Conservation (phyloP, 2,329 filamentous ascomycete genomes). For the Cordyceps tenuipes region DNA sequence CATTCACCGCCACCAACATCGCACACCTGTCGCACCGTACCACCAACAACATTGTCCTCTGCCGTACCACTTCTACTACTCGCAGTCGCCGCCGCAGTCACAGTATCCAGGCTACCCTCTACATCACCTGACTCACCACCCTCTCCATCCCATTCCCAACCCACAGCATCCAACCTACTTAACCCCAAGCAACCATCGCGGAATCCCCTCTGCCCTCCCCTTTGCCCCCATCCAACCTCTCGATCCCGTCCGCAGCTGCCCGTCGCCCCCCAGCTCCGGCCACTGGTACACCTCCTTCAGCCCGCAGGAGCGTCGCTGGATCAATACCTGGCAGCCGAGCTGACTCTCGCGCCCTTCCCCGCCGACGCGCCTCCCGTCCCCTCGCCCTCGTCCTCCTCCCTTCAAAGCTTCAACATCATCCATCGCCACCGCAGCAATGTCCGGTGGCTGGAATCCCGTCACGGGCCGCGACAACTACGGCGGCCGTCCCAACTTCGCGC, state of each 20-base stretch:
- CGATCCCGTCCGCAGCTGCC: constrained; percentile 11
- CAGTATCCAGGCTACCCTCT: neutral
- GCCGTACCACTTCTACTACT: constrained; percentile 1
- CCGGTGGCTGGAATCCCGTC: constrained; percentile 33
- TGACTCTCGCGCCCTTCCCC: constrained; percentile 11
- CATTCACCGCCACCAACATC: neutral
- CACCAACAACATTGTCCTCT: neutral
- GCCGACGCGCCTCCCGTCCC: too few relatives aligned
- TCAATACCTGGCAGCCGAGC: constrained; percentile 29
- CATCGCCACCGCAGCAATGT: constrained; percentile 20
- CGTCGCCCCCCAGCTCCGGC: constrained; percentile 16
- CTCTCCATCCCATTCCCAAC: neutral
- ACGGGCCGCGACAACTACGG: constrained; percentile 29
- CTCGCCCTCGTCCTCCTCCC: too few relatives aligned
- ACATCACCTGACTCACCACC: neutral
- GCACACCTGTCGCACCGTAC: neutral
- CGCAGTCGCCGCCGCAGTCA: neutral
- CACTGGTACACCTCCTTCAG: constrained; percentile 29
- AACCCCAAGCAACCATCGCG: constrained; percentile 4
- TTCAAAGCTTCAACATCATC: too few relatives aligned
- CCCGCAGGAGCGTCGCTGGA: constrained; percentile 16
- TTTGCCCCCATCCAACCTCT: constrained; percentile 18
- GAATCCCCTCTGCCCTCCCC: constrained; percentile 21
- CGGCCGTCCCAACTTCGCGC: constrained; percentile 25
- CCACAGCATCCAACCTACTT: neutral